Evolutionary conservation across 305 asterid species (phyloP).

Genomic region (Rubia tinctorum): DNA sequence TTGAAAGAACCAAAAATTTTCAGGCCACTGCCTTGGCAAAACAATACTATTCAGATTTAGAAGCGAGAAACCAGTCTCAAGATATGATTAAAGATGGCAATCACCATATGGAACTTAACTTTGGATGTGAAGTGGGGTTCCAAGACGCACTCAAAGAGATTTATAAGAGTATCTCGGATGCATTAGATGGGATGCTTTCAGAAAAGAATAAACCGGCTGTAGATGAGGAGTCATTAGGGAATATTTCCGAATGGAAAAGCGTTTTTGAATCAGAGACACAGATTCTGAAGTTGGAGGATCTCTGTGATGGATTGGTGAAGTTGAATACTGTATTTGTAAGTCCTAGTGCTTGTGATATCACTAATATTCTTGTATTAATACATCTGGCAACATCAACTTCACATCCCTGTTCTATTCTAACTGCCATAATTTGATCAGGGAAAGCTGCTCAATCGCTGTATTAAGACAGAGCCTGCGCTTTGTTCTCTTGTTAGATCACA

Average conservation of each 20-base stretch:
- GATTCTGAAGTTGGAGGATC: constrained; percentile 52
- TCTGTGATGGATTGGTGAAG: constrained; percentile 45
- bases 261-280: constrained; percentile 48
- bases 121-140: constrained; percentile 33
- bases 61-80: constrained; percentile 28
- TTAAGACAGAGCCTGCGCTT: constrained; percentile 24
- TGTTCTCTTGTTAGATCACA: constrained; percentile 37
- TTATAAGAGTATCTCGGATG: constrained; percentile 30
- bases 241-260: constrained; percentile 59
- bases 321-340: constrained; percentile 63
- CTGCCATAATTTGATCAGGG: constrained; percentile 42
- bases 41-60: constrained; percentile 35
- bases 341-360: constrained; percentile 16
- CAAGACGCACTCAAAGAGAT: constrained; percentile 42
- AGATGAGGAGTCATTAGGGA: constrained; percentile 34
- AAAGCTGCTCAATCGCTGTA: constrained; percentile 47
- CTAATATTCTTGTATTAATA: background rate
- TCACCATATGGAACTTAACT: background rate
- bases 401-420: constrained; percentile 12
- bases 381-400: constrained; percentile 10
- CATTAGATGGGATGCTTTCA: constrained; percentile 38
- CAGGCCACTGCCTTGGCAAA: constrained; percentile 54
- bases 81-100: constrained; percentile 20
- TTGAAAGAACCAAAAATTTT: constrained; percentile 18
- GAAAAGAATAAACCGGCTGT: constrained; percentile 33